phyloP scores from a whole-genome alignment of 805 yeast genomes.

The Spathaspora arborariae region DNA sequence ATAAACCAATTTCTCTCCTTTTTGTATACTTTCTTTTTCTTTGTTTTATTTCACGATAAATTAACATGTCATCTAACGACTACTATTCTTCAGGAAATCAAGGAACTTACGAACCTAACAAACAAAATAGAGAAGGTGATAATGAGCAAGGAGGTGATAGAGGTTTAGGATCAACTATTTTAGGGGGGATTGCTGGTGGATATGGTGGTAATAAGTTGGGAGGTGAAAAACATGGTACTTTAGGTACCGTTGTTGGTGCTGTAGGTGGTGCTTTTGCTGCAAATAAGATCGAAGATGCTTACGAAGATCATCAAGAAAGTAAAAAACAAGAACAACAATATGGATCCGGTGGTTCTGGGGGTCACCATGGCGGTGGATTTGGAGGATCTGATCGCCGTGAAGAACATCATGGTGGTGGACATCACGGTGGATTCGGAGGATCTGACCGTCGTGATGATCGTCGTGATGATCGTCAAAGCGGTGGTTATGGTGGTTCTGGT shows the following conservation, averaged over 20 bases:
- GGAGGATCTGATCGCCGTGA: constrained; percentile 9
- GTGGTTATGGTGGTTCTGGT: constrained; percentile 10
- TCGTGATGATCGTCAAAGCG: constrained; percentile 5
- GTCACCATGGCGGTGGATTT: constrained; percentile 11
- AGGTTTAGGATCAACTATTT: constrained; percentile 41
- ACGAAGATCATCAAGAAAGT: constrained; percentile 28
- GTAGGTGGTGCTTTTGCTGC: constrained; percentile 53
- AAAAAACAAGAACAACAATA: constrained; percentile 15
- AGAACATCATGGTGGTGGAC: constrained; percentile 3
- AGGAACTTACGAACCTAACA: constrained; percentile 22
- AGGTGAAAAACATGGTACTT: constrained; percentile 32
- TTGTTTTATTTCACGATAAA: background rate
- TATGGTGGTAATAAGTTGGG: constrained; percentile 45
- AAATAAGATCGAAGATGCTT: constrained; percentile 43
- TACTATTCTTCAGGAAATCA: constrained; percentile 45
- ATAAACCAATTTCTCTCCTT: background rate
- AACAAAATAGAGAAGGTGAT: constrained; percentile 6
- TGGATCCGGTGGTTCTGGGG: too few species aligned
- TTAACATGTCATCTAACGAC: constrained; percentile 54
- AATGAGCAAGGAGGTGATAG: constrained; percentile 33
- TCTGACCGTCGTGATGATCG: constrained; percentile 4
- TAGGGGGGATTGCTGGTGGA: constrained; percentile 55
- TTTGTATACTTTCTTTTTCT: background rate
- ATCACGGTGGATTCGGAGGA: background rate
- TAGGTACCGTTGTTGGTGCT: constrained; percentile 51